A percentile compares a stretch with the other conserved stretches of the same genome.
Conservation (phyloP, 2,329 filamentous ascomycete species). For the Diaporthe ilicicola region DNA sequence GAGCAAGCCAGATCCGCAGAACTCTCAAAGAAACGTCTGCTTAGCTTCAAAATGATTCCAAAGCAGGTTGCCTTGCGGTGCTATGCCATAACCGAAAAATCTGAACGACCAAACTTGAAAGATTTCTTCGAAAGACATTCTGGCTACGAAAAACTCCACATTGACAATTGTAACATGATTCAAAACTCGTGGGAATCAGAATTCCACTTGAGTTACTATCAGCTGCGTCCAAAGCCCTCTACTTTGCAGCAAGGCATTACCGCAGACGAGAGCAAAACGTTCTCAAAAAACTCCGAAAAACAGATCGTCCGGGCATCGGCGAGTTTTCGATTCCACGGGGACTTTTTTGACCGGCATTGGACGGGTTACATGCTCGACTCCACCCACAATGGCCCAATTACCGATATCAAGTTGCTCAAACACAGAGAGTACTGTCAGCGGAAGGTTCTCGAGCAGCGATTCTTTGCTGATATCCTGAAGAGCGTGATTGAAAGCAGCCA, state of each 20-base stretch:
- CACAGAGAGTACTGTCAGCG: neutral
- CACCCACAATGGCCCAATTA: too few species aligned
- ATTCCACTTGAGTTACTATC: constrained; percentile 41
- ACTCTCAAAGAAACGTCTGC: too few species aligned
- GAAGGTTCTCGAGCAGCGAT: neutral
- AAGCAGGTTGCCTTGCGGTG: too few species aligned
- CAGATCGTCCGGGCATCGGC: constrained; percentile 34
- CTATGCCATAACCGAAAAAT: neutral
- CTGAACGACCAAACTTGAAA: constrained; percentile 22
- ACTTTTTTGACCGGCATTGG: constrained; percentile 45
- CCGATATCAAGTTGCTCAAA: too few species aligned
- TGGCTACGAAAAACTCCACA: constrained; percentile 33
- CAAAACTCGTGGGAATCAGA: constrained; percentile 43
- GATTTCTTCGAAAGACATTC: constrained; percentile 38
- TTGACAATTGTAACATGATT: constrained; percentile 37
- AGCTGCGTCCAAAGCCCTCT: too few species aligned
- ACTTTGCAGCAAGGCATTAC: too few species aligned
- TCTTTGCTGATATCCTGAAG: neutral
- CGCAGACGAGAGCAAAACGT: neutral
- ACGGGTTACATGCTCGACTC: constrained; percentile 39
- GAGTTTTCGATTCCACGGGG: constrained; percentile 41
- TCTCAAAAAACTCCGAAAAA: neutral
- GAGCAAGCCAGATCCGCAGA: too few species aligned
- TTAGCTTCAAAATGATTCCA: too few species aligned
- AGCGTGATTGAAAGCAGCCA: neutral